Evolutionary conservation across 2,329 filamentous ascomycete species (phyloP).

Genomic region (Fusarium virguliforme): DNA sequence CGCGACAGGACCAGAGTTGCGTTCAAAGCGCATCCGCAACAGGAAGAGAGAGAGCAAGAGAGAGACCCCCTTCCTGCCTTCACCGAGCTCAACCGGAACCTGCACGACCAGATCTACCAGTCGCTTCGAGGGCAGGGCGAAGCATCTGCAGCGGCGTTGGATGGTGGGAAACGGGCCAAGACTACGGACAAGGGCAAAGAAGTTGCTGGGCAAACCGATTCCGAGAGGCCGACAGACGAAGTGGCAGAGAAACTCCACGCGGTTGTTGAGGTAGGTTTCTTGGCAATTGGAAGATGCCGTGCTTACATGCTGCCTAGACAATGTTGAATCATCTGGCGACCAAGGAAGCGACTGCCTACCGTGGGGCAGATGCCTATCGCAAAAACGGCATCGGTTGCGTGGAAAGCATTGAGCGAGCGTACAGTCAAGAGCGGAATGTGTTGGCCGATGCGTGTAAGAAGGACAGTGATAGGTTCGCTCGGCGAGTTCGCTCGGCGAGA

Average conservation of each 20-base stretch:
- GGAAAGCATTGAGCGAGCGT: constrained; percentile 44
- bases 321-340: constrained; percentile 45
- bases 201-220: not conserved
- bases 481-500: constrained; percentile 22
- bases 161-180: constrained; percentile 1
- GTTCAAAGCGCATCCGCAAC: not conserved
- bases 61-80: constrained; percentile 3
- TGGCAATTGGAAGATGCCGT: not conserved
- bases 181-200: constrained; percentile 9
- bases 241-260: constrained; percentile 42
- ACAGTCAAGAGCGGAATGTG: constrained; percentile 38
- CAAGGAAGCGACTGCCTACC: constrained; percentile 44
- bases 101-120: constrained; percentile 42
- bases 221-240: constrained; percentile 20
- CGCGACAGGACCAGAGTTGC: constrained; percentile 4
- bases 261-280: constrained; percentile 48
- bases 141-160: not conserved
- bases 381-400: constrained; percentile 43
- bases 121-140: constrained; percentile 30
- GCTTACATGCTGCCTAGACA: constrained; percentile 44
- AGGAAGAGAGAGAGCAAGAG: not conserved
- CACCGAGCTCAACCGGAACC: constrained; percentile 17
- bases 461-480: constrained; percentile 43
- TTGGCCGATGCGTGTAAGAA: constrained; percentile 38
- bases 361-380: constrained; percentile 45